These are phyloP conservation scores for Trichoderma orchidacearum DNA, from an alignment of 495 filamentous ascomycete genomes.

Conservation along the genomic window DNA sequence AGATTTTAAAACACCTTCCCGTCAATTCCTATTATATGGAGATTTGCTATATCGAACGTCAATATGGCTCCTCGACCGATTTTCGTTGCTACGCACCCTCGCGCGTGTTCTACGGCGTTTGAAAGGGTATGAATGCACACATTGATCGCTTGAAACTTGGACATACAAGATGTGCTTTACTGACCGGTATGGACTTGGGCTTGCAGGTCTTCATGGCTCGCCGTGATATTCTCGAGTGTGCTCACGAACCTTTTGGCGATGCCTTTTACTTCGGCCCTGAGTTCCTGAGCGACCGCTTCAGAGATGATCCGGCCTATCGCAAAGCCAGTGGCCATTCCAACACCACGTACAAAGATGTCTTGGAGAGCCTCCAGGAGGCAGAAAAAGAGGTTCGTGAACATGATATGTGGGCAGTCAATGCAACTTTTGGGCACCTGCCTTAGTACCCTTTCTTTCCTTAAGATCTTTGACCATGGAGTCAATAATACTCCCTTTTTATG, in stretches of 20 bases:
- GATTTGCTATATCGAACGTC: not conserved
- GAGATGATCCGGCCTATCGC: slow-evolving; percentile 54
- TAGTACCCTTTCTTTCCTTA: not conserved
- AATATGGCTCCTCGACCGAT: slow-evolving; percentile 46
- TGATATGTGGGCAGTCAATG: too few relatives aligned
- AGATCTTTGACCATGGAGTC: not conserved
- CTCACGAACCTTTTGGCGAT: slow-evolving; percentile 95
- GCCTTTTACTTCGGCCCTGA: slow-evolving; percentile 94
- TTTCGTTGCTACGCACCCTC: slow-evolving; percentile 85
- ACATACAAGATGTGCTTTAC: not conserved
- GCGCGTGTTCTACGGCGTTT: slow-evolving; percentile 91
- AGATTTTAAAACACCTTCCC: not conserved
- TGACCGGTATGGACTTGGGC: not conserved
- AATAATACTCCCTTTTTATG: too few relatives aligned
- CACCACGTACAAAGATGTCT: slow-evolving; percentile 61
- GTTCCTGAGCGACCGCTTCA: slow-evolving; percentile 62
- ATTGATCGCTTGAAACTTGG: not conserved
- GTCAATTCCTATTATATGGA: not conserved
- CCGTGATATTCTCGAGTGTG: slow-evolving; percentile 58
- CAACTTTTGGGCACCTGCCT: not conserved
- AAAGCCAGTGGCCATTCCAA: slow-evolving; percentile 59
- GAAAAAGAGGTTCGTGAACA: slow-evolving; percentile 40
- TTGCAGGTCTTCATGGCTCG: slow-evolving; percentile 89
- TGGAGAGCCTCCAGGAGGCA: slow-evolving; percentile 57
- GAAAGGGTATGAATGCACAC: slow-evolving; percentile 54